Evolutionary conservation across 1,139 yeast genomes (phyloP).

Genomic region (Taphrina deformans): DNA sequence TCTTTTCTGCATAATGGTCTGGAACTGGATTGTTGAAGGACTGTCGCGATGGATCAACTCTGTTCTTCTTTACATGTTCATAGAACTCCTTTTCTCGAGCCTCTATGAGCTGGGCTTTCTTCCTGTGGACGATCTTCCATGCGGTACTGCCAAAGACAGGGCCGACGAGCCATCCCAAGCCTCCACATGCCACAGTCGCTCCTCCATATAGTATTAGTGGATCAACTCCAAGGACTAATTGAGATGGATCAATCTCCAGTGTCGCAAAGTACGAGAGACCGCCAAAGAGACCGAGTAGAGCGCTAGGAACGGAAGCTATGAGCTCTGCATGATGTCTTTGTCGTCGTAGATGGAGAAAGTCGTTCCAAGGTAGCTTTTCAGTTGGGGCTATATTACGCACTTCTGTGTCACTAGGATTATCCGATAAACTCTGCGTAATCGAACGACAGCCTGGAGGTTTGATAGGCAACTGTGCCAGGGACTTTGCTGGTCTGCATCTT

Average conservation of each 20-base stretch:
- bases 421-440: constrained; percentile 4
- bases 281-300: constrained; percentile 63
- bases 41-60: constrained; percentile 94
- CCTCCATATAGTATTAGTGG: constrained; percentile 75
- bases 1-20: constrained; percentile 95
- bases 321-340: constrained; percentile 70
- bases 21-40: constrained; percentile 94
- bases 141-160: constrained; percentile 74
- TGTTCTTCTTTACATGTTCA: constrained; percentile 66
- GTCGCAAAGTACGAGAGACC: constrained; percentile 73
- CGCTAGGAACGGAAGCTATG: constrained; percentile 66
- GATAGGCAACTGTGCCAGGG: neutral
- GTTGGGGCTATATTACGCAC: constrained; percentile 4
- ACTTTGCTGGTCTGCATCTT: neutral
- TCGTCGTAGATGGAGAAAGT: constrained; percentile 71
- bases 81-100: constrained; percentile 64
- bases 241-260: constrained; percentile 78
- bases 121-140: constrained; percentile 53
- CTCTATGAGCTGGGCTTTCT: constrained; percentile 44
- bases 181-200: constrained; percentile 66
- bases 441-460: neutral
- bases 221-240: constrained; percentile 79
- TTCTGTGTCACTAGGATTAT: constrained; percentile 23
- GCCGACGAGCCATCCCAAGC: constrained; percentile 77
- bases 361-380: constrained; percentile 30